Base-by-base conservation (phyloP, 176 grass and related monocot genomes). In the Metroxylon sagu region DNA sequence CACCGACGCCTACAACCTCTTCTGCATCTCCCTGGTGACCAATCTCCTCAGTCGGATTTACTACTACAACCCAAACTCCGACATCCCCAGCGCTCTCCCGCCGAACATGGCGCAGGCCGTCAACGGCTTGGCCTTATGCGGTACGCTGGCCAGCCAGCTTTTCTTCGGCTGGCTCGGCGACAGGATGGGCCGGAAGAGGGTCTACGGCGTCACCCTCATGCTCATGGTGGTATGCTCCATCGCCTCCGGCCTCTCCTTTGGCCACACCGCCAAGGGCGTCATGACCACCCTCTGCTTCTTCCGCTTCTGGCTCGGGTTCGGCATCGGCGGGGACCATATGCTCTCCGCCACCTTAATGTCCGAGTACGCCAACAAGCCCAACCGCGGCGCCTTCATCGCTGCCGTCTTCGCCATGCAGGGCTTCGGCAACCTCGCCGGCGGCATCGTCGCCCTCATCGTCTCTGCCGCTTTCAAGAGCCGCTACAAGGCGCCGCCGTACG, bases 291-390 rank as follows among this genome's bases (percentile, higher is more conserved):
- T 95, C 8, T 90, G 83, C 74, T 95, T 95, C 80, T 95, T 95
- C 71, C 86, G 86, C 14, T 95, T 95, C 74, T 89, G 89, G 83
- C 83, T 95, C 49, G 91, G 91, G 15, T 95, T 95, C 19, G 91
- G 91, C 67, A 95, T 90, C 70, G 90, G 90, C 48, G 90, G 86
- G 18, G 21, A 23, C 21, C 21, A 23, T 23, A 0, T 1, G 21
- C 21, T 23, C 21, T 23, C 21, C 1, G 21, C 21, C 21, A 23
- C 21, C 21, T 0, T 23, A 23, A 23, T 23, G 21, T 23, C 21
- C 21, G 21, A 23, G 21, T 23, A 23, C 1, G 21, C 21, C 21
- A 23, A 23, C 21, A 23, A 23, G 21, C 21, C 1, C 21, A 23
- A 0, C 21, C 21, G 21, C 21, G 21, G 21, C 21, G 1, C 21